Percentiles rank a stretch among this genome's conserved stretches.
Conservation (phyloP, 176 grass and related monocot species). For the Avena atlantica region DNA sequence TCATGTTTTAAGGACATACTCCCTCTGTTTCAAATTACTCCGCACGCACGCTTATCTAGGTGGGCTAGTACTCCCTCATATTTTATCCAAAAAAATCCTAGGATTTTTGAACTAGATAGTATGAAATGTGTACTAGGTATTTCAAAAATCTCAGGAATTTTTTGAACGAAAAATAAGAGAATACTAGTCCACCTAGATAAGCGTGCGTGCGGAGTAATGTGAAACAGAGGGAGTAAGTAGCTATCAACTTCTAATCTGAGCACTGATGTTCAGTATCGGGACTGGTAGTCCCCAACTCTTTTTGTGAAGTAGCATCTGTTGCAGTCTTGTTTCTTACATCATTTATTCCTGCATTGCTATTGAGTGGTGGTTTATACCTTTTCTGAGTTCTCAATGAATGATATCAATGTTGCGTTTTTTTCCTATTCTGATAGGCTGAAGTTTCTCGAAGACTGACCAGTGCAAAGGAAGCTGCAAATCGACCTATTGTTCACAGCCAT, state of each 20-base stretch:
- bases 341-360: neutral
- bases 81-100: too few relatives aligned
- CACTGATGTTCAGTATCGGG: neutral
- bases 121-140: too few relatives aligned
- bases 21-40: too few relatives aligned
- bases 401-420: neutral
- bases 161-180: too few relatives aligned
- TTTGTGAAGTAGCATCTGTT: neutral
- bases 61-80: too few relatives aligned
- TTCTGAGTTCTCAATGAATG: conserved; percentile 23
- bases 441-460: conserved; percentile 82
- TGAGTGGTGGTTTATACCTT: neutral
- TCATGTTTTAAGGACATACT: conserved; percentile 9
- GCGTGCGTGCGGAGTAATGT: too few relatives aligned
- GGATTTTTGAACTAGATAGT: too few relatives aligned
- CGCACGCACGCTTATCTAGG: too few relatives aligned
- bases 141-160: too few relatives aligned
- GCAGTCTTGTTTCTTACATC: neutral
- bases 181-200: too few relatives aligned
- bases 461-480: conserved; percentile 79
- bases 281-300: neutral
- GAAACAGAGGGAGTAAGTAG: too few relatives aligned
- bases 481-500: conserved; percentile 76
- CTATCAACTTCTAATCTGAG: neutral
- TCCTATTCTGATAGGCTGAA: conserved; percentile 68